Base-by-base conservation (phyloP, 306 rosid genomes). In the Pterocarpus santalinus region DNA sequence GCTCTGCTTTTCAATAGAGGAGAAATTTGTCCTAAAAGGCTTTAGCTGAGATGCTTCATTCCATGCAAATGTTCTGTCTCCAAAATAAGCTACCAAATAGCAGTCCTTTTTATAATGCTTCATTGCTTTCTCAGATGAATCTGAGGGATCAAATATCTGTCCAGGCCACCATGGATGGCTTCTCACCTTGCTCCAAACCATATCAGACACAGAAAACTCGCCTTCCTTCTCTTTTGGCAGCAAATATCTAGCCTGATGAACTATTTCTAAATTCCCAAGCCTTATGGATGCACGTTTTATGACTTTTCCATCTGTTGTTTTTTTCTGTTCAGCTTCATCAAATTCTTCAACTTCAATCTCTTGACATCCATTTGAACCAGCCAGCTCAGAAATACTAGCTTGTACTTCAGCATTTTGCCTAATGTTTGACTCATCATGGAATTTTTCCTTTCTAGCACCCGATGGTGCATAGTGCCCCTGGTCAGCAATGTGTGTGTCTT, bases 121-220 rank as follows among this genome's bases (percentile, higher is more conserved):
- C 91, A 82, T 82, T 82, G 98, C 99, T 90, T 85, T 91, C 71
- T 93, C 94, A 52, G 99, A 95, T 41, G 99, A 83, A 80, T 86
- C 94, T 2, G 90, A 87, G 22, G 91, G 92, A 79, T 93, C 96
- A 89, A 93, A 95, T 76, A 95, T 90, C 88, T 95, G 99, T 36
- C 99, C 99, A 38, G 99, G 99, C 99, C 98, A 95, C 99, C 99
- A 95, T 58, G 99, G 98, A 80, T 95, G 99, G 84, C 99, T 93
- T 89, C 92, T 95, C 57, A 95, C 97, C 86, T 95, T 95, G 58
- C 97, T 97, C 99, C 99, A 95, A 65, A 95, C 99, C 83, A 95
- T 85, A 86, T 95, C 97, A 47, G 96, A 91, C 41, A 86, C 89
- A 80, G 91, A 86, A 80, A 90, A 88, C 57, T 84, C 87, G 35